A percentile compares a stretch with the other conserved stretches of the same genome.
phyloP scores from a whole-genome alignment of 1,284 basidiomycete genomes.

The Neotropicomus parvogracilis region DNA sequence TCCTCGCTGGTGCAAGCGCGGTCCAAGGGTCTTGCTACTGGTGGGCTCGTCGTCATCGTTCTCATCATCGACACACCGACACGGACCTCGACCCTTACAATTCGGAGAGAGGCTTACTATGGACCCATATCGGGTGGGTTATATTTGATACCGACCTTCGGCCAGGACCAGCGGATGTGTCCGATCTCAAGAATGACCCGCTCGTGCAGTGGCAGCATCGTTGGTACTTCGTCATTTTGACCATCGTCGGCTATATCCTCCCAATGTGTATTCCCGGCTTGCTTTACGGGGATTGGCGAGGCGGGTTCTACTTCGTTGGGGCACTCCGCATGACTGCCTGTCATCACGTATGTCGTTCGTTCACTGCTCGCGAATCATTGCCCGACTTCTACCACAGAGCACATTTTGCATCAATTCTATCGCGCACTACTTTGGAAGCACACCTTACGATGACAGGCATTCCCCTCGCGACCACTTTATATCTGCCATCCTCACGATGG shows the following conservation, averaged over 20 bases:
- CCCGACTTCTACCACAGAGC: conserved; percentile 47
- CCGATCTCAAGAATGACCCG: conserved; percentile 73
- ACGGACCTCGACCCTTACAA: conserved; percentile 90
- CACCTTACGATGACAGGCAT: conserved; percentile 83
- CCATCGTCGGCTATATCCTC: conserved; percentile 67
- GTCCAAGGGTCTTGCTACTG: conserved; percentile 88
- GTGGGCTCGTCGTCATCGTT: conserved; percentile 90
- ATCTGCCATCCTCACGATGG: conserved; percentile 84
- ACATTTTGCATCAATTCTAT: conserved; percentile 92
- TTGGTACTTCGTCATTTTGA: conserved; percentile 64
- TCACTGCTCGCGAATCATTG: conserved; percentile 1
- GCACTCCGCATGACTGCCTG: conserved; percentile 60
- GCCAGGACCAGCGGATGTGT: conserved; percentile 75
- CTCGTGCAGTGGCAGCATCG: conserved; percentile 85
- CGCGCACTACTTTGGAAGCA: conserved; percentile 82
- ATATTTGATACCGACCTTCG: conserved; percentile 75
- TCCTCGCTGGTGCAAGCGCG: conserved; percentile 78
- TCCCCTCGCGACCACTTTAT: conserved; percentile 81
- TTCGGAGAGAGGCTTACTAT: conserved; percentile 75
- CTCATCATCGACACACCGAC: conserved; percentile 89
- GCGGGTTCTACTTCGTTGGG: conserved; percentile 79
- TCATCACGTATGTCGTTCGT: conserved; percentile 69
- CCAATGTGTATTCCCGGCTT: conserved; percentile 76
- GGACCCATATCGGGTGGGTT: conserved; percentile 91
- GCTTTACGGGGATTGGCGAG: conserved; percentile 79